Conservation (phyloP, 1,139 yeast species). For the Blastobotrys elegans region DNA sequence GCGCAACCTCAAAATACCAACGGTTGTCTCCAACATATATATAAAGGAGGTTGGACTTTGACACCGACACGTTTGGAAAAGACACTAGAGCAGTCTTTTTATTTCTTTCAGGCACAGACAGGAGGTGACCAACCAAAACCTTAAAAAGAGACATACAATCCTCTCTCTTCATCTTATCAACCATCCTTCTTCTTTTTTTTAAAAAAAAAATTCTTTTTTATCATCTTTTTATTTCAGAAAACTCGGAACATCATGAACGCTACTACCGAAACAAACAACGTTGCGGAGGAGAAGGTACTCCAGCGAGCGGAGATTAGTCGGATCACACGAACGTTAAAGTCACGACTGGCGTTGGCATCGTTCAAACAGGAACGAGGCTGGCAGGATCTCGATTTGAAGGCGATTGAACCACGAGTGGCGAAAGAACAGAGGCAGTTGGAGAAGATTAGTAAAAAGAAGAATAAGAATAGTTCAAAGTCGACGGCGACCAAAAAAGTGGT, state of each 20-base stretch:
- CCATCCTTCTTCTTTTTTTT: too few relatives aligned
- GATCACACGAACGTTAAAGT: slow-evolving; percentile 38
- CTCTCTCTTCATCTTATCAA: too few relatives aligned
- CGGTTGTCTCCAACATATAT: too few relatives aligned
- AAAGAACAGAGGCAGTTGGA: background rate
- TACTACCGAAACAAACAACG: background rate
- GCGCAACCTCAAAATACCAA: too few relatives aligned
- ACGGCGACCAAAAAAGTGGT: background rate
- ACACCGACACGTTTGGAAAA: background rate
- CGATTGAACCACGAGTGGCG: slow-evolving; percentile 31
- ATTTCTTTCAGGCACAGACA: too few relatives aligned
- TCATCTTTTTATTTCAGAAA: too few relatives aligned
- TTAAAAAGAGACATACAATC: too few relatives aligned
- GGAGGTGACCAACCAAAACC: too few relatives aligned
- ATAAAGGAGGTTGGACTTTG: slow-evolving; percentile 1
- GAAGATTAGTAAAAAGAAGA: background rate
- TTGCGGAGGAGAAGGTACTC: slow-evolving; percentile 28
- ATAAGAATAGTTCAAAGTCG: background rate
- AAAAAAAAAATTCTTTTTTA: too few relatives aligned
- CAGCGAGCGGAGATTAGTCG: slow-evolving; percentile 39
- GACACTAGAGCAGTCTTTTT: too few relatives aligned
- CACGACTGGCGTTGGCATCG: slow-evolving; percentile 39
- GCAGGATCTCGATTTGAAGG: slow-evolving; percentile 35
- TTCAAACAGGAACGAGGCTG: slow-evolving; percentile 40
- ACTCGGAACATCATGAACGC: too few relatives aligned